phyloP scores from a whole-genome alignment of 2,329 filamentous ascomycete genomes.

The Penicillium sumatraense region DNA sequence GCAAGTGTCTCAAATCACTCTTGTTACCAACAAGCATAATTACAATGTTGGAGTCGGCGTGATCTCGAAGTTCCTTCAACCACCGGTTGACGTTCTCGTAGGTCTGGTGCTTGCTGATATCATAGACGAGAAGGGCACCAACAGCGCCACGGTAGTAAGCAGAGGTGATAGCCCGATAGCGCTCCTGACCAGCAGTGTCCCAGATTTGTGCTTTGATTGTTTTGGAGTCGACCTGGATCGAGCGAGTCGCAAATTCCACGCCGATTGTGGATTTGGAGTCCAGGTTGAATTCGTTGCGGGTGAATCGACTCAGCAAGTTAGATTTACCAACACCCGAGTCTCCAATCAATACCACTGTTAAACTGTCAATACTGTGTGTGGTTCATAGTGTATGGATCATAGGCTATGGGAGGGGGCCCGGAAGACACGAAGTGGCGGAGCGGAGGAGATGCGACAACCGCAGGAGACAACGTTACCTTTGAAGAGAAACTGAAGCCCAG shows the following conservation, averaged over 20 bases:
- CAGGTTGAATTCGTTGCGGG: conserved; percentile 99
- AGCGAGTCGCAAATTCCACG: conserved; percentile 97
- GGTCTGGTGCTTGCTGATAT: conserved; percentile 99
- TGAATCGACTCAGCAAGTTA: conserved; percentile 99
- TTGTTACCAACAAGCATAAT: conserved; percentile 99
- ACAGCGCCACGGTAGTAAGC: conserved; percentile 99
- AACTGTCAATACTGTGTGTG: conserved; percentile 26
- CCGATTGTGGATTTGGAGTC: conserved; percentile 99
- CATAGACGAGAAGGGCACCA: conserved; percentile 95
- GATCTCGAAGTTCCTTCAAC: conserved; percentile 97
- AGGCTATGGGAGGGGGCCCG: not conserved
- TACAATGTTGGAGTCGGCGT: conserved; percentile 98
- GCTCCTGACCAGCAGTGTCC: conserved; percentile 98
- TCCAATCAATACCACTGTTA: conserved; percentile 92
- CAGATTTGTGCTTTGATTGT: conserved; percentile 99
- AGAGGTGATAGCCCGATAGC: conserved; percentile 98
- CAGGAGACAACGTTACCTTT: conserved; percentile 70
- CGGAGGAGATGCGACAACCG: conserved; percentile 26
- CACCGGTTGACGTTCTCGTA: conserved; percentile 99
- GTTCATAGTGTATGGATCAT: not conserved
- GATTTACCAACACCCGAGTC: conserved; percentile 99
- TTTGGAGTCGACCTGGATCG: conserved; percentile 98
- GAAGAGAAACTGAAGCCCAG: conserved; percentile 80
- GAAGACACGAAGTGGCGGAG: conserved; percentile 12
- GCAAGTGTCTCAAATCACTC: conserved; percentile 98